Evolutionary conservation across 495 filamentous ascomycete species (phyloP).

Genomic region (Tuber brumale): DNA sequence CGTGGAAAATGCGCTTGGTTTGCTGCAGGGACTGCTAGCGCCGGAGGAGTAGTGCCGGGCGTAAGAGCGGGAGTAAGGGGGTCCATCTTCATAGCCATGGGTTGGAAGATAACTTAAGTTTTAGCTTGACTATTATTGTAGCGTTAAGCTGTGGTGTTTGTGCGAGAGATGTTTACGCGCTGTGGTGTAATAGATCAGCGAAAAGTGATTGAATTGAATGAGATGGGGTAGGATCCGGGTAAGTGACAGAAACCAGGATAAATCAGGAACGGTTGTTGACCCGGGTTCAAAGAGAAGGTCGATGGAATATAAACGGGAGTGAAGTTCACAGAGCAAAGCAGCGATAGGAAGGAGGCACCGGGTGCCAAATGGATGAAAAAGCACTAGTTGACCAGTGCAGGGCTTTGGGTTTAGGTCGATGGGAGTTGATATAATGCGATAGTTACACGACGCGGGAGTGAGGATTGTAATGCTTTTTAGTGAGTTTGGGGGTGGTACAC

Average conservation of each 20-base stretch:
- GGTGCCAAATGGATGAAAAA: slow-evolving; percentile 3
- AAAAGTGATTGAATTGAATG: not conserved
- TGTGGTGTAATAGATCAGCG: not conserved
- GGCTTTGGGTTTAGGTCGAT: not conserved
- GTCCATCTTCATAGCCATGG: slow-evolving; percentile 13
- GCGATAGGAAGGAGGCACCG: not conserved
- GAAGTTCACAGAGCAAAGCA: not conserved
- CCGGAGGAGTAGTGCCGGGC: slow-evolving; percentile 17
- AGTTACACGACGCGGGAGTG: slow-evolving; percentile 6
- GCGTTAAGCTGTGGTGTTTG: not conserved
- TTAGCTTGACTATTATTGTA: not conserved
- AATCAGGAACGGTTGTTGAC: slow-evolving; percentile 1
- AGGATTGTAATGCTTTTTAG: not conserved
- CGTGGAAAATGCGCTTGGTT: not conserved
- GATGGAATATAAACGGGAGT: slow-evolving; percentile 9
- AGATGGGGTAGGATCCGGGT: not conserved
- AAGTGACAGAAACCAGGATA: not conserved
- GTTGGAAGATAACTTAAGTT: not conserved
- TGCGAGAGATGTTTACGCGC: not conserved
- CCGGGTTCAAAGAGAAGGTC: not conserved
- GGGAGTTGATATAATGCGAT: slow-evolving; percentile 22
- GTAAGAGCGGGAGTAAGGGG: slow-evolving; percentile 25
- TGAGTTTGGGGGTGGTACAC: not conserved
- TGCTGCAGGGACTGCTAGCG: slow-evolving; percentile 10
- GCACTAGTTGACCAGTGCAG: not conserved